Percentiles rank a stretch among this genome's conserved stretches.
Evolutionary conservation across 768 basidiomycete genomes (phyloP).

Genomic region (Suillus alpinus): DNA sequence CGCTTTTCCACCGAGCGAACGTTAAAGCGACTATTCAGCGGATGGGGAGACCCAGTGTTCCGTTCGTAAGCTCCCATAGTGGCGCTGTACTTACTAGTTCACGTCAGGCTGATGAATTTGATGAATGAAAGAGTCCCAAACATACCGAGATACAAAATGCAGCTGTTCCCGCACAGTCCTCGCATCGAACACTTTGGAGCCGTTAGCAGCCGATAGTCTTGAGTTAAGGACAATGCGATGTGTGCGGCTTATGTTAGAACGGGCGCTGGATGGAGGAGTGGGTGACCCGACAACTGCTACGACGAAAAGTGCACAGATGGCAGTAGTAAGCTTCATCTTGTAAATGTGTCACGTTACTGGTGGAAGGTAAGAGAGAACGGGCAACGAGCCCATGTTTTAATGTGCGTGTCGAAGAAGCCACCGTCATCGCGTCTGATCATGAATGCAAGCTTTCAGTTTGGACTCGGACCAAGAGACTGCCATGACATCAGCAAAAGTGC

Average conservation of each 20-base stretch:
- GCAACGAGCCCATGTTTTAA: not conserved
- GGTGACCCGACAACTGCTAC: not conserved
- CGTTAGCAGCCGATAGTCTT: not conserved
- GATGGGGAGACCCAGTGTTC: conserved; percentile 40
- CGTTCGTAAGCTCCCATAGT: conserved; percentile 40
- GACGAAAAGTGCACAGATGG: not conserved
- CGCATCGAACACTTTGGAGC: not conserved
- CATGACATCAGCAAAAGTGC: not conserved
- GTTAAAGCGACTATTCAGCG: conserved; percentile 15
- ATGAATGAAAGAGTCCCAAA: not conserved
- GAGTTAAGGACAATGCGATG: not conserved
- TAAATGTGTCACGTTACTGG: not conserved
- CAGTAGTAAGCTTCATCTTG: not conserved
- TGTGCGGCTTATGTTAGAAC: not conserved
- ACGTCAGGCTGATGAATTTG: not conserved
- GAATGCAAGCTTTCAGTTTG: not conserved
- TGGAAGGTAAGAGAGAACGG: not conserved
- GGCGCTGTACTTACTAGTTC: conserved; percentile 38
- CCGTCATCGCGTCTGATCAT: not conserved
- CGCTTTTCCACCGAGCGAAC: conserved; percentile 8
- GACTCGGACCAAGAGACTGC: too few relatives aligned
- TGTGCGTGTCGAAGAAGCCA: not conserved
- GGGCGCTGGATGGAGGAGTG: not conserved
- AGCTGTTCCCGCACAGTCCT: not conserved
- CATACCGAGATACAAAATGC: not conserved